Conservation (phyloP, 1,139 yeast genomes). For the Lodderomyces orthopsilosis region DNA sequence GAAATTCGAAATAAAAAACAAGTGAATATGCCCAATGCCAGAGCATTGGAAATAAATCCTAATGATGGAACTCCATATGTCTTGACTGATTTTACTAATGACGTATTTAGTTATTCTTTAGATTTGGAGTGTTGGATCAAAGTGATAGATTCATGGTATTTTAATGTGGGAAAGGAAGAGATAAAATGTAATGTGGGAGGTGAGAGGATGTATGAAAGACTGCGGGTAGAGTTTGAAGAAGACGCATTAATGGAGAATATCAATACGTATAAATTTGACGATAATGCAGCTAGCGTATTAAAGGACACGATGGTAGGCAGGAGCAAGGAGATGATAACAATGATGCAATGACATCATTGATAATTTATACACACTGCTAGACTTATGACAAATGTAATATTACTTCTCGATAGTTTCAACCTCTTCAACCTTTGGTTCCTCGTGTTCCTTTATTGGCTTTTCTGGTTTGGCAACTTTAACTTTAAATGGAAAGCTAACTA, state of each 20-base stretch:
- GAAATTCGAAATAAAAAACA: slow-evolving; percentile 8
- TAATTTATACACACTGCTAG: background rate
- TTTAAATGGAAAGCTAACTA: slow-evolving; percentile 30
- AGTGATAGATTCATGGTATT: slow-evolving; percentile 50
- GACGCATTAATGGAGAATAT: slow-evolving; percentile 20
- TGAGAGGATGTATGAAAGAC: slow-evolving; percentile 6
- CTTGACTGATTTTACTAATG: slow-evolving; percentile 28
- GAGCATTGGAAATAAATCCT: slow-evolving; percentile 29
- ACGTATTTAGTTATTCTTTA: slow-evolving; percentile 39
- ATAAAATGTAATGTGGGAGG: background rate
- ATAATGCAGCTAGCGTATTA: slow-evolving; percentile 18
- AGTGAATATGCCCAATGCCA: slow-evolving; percentile 27
- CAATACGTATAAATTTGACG: slow-evolving; percentile 23
- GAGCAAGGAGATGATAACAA: slow-evolving; percentile 8
- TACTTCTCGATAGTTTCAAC: background rate
- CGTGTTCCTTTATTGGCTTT: slow-evolving; percentile 5
- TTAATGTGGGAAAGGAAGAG: slow-evolving; percentile 13
- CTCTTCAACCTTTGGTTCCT: slow-evolving; percentile 1
- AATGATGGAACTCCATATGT: slow-evolving; percentile 44
- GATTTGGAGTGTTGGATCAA: slow-evolving; percentile 47
- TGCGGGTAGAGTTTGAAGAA: slow-evolving; percentile 13
- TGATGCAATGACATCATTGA: slow-evolving; percentile 4
- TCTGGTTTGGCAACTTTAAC: slow-evolving; percentile 23
- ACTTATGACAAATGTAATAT: background rate
- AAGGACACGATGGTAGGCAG: slow-evolving; percentile 23